Percentiles rank a stretch among this genome's conserved stretches.
These are phyloP conservation scores for Usnea hakonensis DNA, from an alignment of 495 filamentous ascomycete species.

Conservation along the genomic window DNA sequence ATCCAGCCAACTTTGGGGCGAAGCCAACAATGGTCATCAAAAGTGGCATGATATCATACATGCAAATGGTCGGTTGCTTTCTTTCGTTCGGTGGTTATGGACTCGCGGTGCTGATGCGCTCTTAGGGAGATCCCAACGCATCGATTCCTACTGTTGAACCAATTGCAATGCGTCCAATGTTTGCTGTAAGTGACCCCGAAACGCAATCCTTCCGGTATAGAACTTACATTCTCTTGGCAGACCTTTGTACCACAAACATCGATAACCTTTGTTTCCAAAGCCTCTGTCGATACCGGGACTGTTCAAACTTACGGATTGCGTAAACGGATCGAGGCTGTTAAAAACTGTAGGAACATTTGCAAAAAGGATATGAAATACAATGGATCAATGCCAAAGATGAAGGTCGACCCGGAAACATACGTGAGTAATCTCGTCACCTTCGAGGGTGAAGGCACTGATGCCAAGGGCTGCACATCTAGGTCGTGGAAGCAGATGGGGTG, in stretches of 20 bases:
- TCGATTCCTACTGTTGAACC: slow-evolving; percentile 90
- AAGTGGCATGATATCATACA: slow-evolving; percentile 77
- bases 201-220: not conserved
- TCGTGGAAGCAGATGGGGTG: slow-evolving; percentile 79
- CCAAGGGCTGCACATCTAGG: slow-evolving; percentile 25
- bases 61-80: slow-evolving; percentile 64
- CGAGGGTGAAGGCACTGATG: not conserved
- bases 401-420: slow-evolving; percentile 88
- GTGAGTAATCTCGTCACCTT: slow-evolving; percentile 31
- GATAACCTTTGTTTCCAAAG: slow-evolving; percentile 77
- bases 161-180: slow-evolving; percentile 81
- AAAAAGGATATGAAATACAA: slow-evolving; percentile 97
- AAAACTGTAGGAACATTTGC: slow-evolving; percentile 66
- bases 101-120: slow-evolving; percentile 3
- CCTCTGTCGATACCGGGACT: slow-evolving; percentile 54
- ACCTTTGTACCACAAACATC: slow-evolving; percentile 61
- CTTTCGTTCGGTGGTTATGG: not conserved
- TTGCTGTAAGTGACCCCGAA: slow-evolving; percentile 45
- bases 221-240: slow-evolving; percentile 20
- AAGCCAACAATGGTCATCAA: slow-evolving; percentile 83
- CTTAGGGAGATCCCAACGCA: slow-evolving; percentile 86
- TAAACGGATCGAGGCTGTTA: slow-evolving; percentile 76
- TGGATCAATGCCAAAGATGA: slow-evolving; percentile 80
- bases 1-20: slow-evolving; percentile 74
- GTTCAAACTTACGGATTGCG: slow-evolving; percentile 65